Conservation (phyloP, 1,284 basidiomycete genomes). For the Waitea zeae region DNA sequence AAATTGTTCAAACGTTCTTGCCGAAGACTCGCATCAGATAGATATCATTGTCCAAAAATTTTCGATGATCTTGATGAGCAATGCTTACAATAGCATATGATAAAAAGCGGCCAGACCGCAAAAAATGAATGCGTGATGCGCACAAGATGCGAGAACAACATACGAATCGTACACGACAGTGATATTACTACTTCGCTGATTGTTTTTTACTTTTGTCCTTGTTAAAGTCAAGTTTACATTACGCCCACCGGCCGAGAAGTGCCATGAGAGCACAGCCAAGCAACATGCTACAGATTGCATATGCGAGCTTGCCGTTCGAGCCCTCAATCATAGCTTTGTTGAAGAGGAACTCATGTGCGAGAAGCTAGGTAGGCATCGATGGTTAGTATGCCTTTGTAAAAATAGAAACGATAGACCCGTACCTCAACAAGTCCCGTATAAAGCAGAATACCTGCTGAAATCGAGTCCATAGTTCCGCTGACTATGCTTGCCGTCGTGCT, state of each 20-base stretch:
- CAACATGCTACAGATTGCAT: constrained; percentile 59
- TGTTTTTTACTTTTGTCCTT: too few species aligned
- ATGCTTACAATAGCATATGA: too few species aligned
- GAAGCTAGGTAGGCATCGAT: constrained; percentile 35
- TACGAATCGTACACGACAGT: too few species aligned
- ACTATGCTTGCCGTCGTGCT: constrained; percentile 63
- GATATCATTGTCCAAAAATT: too few species aligned
- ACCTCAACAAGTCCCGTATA: constrained; percentile 89
- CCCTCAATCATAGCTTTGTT: constrained; percentile 67
- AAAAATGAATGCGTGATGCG: too few species aligned
- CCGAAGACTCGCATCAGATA: too few species aligned
- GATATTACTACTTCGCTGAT: too few species aligned
- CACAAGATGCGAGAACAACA: too few species aligned
- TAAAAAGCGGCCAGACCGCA: too few species aligned
- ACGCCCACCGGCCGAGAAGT: constrained; percentile 76
- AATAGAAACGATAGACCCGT: constrained; percentile 6
- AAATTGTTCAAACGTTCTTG: too few species aligned
- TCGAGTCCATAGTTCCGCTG: constrained; percentile 70
- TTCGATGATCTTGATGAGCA: too few species aligned
- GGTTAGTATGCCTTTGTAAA: background rate
- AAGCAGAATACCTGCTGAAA: constrained; percentile 78
- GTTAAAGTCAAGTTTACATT: too few species aligned
- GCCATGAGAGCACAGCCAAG: constrained; percentile 73
- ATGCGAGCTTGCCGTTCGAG: constrained; percentile 44
- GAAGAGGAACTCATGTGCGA: constrained; percentile 89